A percentile compares a stretch with the other conserved stretches of the same genome.
phyloP scores from a whole-genome alignment of 495 filamentous ascomycete species.

The Saxophila tyrrhenica region DNA sequence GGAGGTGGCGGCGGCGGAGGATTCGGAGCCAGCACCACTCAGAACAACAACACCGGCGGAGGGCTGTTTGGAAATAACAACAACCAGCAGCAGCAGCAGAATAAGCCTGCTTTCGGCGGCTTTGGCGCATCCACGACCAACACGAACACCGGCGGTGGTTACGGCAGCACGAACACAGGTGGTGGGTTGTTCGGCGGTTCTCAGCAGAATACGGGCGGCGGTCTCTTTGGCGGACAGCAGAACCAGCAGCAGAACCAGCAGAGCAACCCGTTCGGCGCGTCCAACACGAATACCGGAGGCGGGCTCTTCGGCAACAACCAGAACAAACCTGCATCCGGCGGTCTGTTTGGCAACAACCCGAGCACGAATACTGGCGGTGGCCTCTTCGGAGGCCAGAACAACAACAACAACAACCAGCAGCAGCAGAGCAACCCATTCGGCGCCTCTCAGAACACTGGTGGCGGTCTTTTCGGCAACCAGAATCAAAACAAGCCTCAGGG shows the following conservation, averaged over 20 bases:
- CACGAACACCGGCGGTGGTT: constrained; percentile 1
- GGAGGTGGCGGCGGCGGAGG: constrained; percentile 21
- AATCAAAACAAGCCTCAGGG: constrained; percentile 27
- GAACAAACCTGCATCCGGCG: constrained; percentile 31
- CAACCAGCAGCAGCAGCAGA: constrained; percentile 20
- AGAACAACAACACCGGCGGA: constrained; percentile 40
- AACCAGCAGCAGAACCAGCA: constrained; percentile 42
- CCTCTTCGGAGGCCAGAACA: constrained; percentile 41
- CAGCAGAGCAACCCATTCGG: constrained; percentile 36
- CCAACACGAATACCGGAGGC: constrained; percentile 18
- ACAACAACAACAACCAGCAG: constrained; percentile 49
- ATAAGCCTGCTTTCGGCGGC: constrained; percentile 32
- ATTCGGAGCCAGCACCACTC: constrained; percentile 24
- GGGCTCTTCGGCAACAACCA: constrained; percentile 39
- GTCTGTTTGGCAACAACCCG: constrained; percentile 51
- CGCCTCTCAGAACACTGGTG: constrained; percentile 4
- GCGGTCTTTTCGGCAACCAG: constrained; percentile 28
- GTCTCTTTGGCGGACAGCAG: constrained; percentile 42
- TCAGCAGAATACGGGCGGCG: constrained; percentile 33
- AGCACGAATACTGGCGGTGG: constrained; percentile 33
- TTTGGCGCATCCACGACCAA: constrained; percentile 33
- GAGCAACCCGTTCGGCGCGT: not conserved
- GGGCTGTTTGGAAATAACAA: constrained; percentile 35
- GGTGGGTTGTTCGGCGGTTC: constrained; percentile 51
- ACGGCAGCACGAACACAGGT: constrained; percentile 34